These are phyloP conservation scores for Moesziomyces sp. DNA, from an alignment of 1,284 basidiomycete genomes.

Conservation along the genomic window DNA sequence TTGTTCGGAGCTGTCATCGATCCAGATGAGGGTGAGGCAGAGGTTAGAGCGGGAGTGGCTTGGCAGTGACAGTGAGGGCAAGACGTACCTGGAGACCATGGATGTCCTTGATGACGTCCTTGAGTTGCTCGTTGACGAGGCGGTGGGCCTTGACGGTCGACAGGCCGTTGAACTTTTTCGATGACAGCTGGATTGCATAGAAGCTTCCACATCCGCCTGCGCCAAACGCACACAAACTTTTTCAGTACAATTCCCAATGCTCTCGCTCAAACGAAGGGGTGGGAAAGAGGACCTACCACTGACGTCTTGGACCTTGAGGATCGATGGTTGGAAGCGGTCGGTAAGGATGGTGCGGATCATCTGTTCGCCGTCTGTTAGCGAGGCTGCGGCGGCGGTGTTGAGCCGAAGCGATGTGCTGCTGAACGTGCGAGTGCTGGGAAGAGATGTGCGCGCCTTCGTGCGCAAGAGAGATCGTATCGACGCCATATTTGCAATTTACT, in stretches of 20 bases:
- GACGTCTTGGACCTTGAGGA: constrained; percentile 64
- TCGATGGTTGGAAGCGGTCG: constrained; percentile 76
- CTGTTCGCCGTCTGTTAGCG: constrained; percentile 33
- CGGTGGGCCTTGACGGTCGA: constrained; percentile 92
- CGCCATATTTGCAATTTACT: neutral
- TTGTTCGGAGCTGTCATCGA: constrained; percentile 24
- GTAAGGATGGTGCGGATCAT: constrained; percentile 79
- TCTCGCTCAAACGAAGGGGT: constrained; percentile 52
- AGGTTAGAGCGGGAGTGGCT: neutral
- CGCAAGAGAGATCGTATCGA: neutral
- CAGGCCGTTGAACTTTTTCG: constrained; percentile 84
- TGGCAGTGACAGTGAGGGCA: no score
- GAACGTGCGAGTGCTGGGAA: neutral
- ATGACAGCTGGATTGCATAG: constrained; percentile 90
- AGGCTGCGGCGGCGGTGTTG: neutral
- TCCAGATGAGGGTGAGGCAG: neutral
- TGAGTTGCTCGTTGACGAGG: constrained; percentile 86
- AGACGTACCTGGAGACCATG: constrained; percentile 88
- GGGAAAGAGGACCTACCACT: constrained; percentile 66
- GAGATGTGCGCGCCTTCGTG: no score
- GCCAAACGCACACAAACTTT: constrained; percentile 50
- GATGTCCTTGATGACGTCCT: constrained; percentile 88
- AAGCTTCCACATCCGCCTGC: constrained; percentile 89
- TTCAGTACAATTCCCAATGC: constrained; percentile 57
- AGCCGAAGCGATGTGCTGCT: neutral